Base-by-base conservation (phyloP, 495 filamentous ascomycete species). In the Lophium mytilinum region DNA sequence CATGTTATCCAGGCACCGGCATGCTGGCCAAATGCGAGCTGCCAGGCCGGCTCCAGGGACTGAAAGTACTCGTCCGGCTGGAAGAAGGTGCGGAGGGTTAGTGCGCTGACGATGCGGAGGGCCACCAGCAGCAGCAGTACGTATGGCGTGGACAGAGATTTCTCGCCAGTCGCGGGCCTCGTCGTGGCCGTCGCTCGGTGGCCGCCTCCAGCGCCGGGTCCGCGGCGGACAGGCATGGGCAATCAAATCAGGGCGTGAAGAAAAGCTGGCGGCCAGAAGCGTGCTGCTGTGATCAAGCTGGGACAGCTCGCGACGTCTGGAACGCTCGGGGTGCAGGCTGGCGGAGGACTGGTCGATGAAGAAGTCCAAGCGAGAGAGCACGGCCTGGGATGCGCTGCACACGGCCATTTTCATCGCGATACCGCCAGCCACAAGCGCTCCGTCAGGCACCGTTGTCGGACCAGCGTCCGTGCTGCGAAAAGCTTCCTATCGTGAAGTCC, bases 11-110 rank as follows among this genome's bases (percentile, higher is more conserved):
- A 97, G 18, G 90, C 88, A 39, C 88, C 87, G 69, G 85, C 85
- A 15, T 79, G 68, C 12, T 69, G 59, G 9, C 90, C 92, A 73
- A 96, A 97, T 0, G 88, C 86, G 45, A 92, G 76, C 69, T 85
- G 77, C 91, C 92, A 97, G 59, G 93, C 93, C 37, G 93, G 94
- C 68, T 99, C 93, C 10, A 99, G 78, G 6, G 90, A 88, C 67
- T 99, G 93, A 62, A 90, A 99, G 75, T 88, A 97, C 69, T 99
- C 93, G 74, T 99, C 93, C n/a, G 93, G 93, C 70, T 99, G 93
- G 75, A 99, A 99, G 69, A 96, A 99, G n/a, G 93, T 97, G 49
- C 82, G 78, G 39, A 94, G 75, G 49, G 75, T 80, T 54, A 96
- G 75, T n/a, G 90, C 84, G 72, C 97, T 96, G 68, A 89, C 66